Evolutionary conservation across 805 yeast genomes (phyloP), one percentile per base, ranked within the genome.

Genomic region (Priceomyces castillae): DNA sequence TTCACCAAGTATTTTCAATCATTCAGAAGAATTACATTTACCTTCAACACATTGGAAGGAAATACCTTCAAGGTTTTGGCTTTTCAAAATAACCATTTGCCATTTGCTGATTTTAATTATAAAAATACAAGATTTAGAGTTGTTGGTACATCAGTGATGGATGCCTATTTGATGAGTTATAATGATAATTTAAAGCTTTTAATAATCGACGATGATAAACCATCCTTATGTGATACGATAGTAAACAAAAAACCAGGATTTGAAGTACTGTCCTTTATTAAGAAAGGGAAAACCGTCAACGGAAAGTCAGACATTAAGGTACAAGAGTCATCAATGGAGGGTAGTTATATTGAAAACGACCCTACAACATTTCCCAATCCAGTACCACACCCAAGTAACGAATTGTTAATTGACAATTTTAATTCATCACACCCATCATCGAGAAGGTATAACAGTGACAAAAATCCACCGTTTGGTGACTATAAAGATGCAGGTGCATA

Each of bases 81-180:
- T 38, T 70, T 69, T 43, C 67, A 66, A 49, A 61, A 65, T 52
- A 62, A 61, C 42, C 57, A 53, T 48, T 57, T 61, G 42, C 70
- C 74, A 3, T 67, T 64, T 48, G 59, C 71, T 9, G 76, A 71
- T 53, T 71, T 71, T 49, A 53, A 39, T 23, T 70, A 67, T 47
- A 58, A 59, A 30, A 49, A 47, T 31, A 69, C 74, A 2, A 50
- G 73, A 11, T 71, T 71, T 49, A 57, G 76, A 37, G 53, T 69
- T 3, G 38, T 64, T 15, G 75, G 76, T 4, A 60, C 72, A 4
- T 48, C 71, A 4, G 46, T 65, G n/a, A 43, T 59, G 2, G 54
- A 57, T 44, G 62, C 64, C 3, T 58, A 64, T 47, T 49, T 62
- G n/a, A 45, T 53, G 42, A 53, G 46, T 25, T 62, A 60, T 49